These are phyloP conservation scores for Thelonectria blattea DNA, from an alignment of 2,329 filamentous ascomycete species.

Conservation along the genomic window DNA sequence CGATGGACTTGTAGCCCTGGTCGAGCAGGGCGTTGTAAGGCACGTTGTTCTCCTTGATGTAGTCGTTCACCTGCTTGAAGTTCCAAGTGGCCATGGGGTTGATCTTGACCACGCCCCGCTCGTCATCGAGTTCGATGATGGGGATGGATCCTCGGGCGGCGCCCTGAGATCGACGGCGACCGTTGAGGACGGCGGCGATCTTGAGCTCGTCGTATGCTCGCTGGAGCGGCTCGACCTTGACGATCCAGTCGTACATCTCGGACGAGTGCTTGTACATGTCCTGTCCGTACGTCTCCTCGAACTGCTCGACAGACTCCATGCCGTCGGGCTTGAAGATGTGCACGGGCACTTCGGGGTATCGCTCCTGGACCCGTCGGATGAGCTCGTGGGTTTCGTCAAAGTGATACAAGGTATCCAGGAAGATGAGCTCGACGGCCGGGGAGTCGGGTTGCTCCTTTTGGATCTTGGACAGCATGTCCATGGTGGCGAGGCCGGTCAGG, in stretches of 20 bases:
- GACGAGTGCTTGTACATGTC: conserved; percentile 84
- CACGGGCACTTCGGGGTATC: conserved; percentile 79
- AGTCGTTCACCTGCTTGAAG: conserved; percentile 87
- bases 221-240: conserved; percentile 96
- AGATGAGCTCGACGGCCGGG: conserved; percentile 71
- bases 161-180: conserved; percentile 88
- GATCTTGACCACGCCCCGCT: conserved; percentile 92
- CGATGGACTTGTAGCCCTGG: conserved; percentile 95
- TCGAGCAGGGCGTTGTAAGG: conserved; percentile 94
- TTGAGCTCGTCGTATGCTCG: conserved; percentile 86
- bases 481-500: conserved; percentile 78
- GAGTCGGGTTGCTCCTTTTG: conserved; percentile 66
- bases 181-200: conserved; percentile 90
- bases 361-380: conserved; percentile 73
- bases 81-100: conserved; percentile 96
- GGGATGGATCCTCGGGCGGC: conserved; percentile 89
- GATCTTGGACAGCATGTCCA: conserved; percentile 85
- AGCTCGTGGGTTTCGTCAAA: conserved; percentile 79
- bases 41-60: conserved; percentile 84
- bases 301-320: conserved; percentile 73
- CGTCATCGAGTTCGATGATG: conserved; percentile 88
- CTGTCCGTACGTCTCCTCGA: conserved; percentile 81
- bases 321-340: conserved; percentile 91
- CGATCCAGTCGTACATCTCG: conserved; percentile 94
- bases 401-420: conserved; percentile 85